Evolutionary conservation across 1,284 basidiomycete genomes (phyloP).

Genomic region (Phylloporus sp.): DNA sequence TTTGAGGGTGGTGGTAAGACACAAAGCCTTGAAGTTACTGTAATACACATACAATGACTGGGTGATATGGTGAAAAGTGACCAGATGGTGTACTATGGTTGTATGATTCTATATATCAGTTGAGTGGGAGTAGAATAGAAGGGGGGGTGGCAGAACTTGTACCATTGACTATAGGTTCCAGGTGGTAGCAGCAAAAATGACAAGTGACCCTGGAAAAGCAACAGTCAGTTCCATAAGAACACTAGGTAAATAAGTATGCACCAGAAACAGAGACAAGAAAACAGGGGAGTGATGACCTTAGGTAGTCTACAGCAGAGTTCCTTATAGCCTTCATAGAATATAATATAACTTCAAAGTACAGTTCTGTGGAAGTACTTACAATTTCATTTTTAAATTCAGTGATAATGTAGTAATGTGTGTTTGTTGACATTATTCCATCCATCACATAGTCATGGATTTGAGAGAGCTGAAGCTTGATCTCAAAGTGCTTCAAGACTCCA

Average conservation of each 20-base stretch:
- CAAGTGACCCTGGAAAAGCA: conserved; percentile 6
- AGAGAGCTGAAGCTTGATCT: background rate
- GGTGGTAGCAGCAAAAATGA: conserved; percentile 8
- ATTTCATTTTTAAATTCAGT: conserved; percentile 10
- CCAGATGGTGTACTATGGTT: background rate
- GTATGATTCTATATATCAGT: background rate
- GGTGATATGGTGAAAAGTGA: background rate
- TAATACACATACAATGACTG: background rate
- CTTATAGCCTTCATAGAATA: conserved; percentile 24
- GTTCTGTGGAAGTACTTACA: conserved; percentile 14
- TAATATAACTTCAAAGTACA: conserved; percentile 21
- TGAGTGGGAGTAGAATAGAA: background rate
- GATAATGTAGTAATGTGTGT: background rate
- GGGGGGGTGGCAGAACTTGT: background rate
- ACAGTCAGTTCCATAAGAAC: background rate
- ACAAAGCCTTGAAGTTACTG: background rate
- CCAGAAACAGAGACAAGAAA: conserved; percentile 17
- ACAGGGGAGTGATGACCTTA: conserved; percentile 8
- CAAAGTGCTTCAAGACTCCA: background rate
- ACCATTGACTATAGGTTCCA: conserved; percentile 9
- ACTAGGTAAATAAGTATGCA: background rate
- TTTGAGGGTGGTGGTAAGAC: background rate
- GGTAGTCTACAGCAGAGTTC: background rate
- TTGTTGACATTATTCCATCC: background rate
- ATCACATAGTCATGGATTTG: background rate